Evolutionary conservation across 192 early-diverging fungal species (phyloP), one percentile per base, ranked within the genome.

Genomic region (Mortierella claussenii): DNA sequence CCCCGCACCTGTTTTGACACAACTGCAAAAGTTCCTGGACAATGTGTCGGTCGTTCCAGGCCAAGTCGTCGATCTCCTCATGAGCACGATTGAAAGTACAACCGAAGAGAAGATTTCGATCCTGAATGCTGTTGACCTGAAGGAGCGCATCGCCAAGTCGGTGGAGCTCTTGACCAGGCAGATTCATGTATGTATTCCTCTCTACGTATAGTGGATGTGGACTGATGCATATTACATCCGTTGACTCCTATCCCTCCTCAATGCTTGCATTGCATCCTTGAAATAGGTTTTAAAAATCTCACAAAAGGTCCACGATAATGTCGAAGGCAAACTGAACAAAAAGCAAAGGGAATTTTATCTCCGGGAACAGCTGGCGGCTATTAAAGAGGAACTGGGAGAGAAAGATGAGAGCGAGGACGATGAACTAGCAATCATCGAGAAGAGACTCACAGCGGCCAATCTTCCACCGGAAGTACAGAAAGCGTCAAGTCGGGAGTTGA

Each of bases 311-410:
- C 89, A 90, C 47, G 78, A 86, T 13, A 90, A 81, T 17, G 86
- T 94, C 15, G 91, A 93, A 61, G 88, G 84, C 37, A 91, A 92
- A 66, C 80, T 93, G 15, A 90, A 86, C 54, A 87, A 90, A 67
- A 92, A 93, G 71, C 94, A 95, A 58, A 83, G 90, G 15, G 94
- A 95, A 64, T 91, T 88, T 52, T 87, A 92, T 65, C 69, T 95
- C 45, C 81, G 90, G 9, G 87, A 95, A 67, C 94, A 95, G 79
- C 88, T 95, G 47, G 86, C 88, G 27, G 93, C 91, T 8, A 93
- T 95, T 57, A 92, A 92, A 56, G 86, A 90, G 63, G 93, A 95
- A 63, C 78, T 93, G 13, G 92, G 91, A 4, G 91, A 91, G 55
- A 84, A 65, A 27, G 89, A 93, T 56, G 81, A 80, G 15, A 64